Evolutionary conservation across 2,329 filamentous ascomycete species (phyloP).

Genomic region (Xylaria digitata): DNA sequence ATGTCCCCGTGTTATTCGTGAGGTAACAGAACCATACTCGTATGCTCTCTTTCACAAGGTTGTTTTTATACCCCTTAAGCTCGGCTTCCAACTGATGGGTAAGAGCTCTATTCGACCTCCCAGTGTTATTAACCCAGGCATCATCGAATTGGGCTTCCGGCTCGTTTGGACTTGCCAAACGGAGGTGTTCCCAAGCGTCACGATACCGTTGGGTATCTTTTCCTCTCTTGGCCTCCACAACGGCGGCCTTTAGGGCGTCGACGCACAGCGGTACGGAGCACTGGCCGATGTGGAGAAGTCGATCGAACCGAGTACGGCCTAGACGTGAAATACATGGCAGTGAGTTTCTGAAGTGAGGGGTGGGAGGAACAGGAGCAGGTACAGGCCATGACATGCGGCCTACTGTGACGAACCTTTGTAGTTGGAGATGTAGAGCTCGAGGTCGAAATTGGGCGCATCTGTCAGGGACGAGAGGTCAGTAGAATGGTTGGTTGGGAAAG

Average conservation of each 20-base stretch:
- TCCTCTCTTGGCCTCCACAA: constrained; percentile 79
- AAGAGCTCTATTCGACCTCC: constrained; percentile 74
- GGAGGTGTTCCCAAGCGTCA: constrained; percentile 73
- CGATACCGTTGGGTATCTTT: constrained; percentile 79
- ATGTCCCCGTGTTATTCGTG: not conserved
- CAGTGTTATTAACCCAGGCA: constrained; percentile 78
- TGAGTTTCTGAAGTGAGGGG: constrained; percentile 14
- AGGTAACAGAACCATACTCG: constrained; percentile 65
- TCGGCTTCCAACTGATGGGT: constrained; percentile 83
- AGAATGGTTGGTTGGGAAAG: not conserved
- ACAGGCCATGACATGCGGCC: not conserved
- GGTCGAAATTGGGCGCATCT: constrained; percentile 89
- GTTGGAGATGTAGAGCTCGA: constrained; percentile 90
- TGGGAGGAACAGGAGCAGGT: not conserved
- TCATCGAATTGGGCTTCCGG: constrained; percentile 74
- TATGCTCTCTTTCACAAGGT: constrained; percentile 96
- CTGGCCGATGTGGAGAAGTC: constrained; percentile 83
- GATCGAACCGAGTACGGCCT: constrained; percentile 85
- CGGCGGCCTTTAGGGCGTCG: constrained; percentile 83
- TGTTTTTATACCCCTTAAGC: constrained; percentile 94
- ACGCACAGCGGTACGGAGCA: constrained; percentile 79
- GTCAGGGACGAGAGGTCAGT: constrained; percentile 24
- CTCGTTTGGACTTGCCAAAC: constrained; percentile 72
- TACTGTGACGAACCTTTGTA: constrained; percentile 74
- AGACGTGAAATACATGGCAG: constrained; percentile 10